These are phyloP conservation scores for Zymoseptoria crescenta DNA, from an alignment of 2,329 filamentous ascomycete genomes.

Conservation along the genomic window DNA sequence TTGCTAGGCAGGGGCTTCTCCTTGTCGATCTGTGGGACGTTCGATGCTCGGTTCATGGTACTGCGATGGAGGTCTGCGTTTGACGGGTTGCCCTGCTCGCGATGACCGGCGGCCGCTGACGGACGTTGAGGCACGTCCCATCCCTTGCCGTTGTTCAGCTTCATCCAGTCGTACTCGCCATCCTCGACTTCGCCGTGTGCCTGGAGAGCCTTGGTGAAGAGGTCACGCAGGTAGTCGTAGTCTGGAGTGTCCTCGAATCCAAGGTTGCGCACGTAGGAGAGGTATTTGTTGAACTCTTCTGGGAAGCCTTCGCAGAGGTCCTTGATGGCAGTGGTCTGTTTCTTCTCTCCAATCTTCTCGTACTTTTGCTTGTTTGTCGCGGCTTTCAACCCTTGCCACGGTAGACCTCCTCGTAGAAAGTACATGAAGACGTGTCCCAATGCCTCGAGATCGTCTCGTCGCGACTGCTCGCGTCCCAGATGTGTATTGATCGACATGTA, in stretches of 20 bases:
- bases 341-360: constrained; percentile 99
- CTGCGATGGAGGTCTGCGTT: constrained; percentile 65
- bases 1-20: constrained; percentile 39
- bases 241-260: constrained; percentile 98
- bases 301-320: constrained; percentile 95
- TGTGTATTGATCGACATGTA: constrained; percentile 99
- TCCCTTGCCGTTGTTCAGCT: constrained; percentile 85
- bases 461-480: constrained; percentile 88
- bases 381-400: constrained; percentile 53
- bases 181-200: constrained; percentile 91
- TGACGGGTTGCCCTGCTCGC: constrained; percentile 68
- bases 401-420: constrained; percentile 57
- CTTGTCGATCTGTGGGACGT: constrained; percentile 35
- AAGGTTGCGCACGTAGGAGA: constrained; percentile 93
- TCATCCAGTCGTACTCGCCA: constrained; percentile 99
- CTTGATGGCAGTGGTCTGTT: constrained; percentile 95
- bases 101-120: constrained; percentile 65
- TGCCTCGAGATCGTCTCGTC: constrained; percentile 91
- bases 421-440: constrained; percentile 64
- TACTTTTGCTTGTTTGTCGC: constrained; percentile 61
- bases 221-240: constrained; percentile 93
- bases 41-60: constrained; percentile 53
- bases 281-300: constrained; percentile 96
- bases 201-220: constrained; percentile 94
- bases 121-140: constrained; percentile 73